Conservation (phyloP, 768 basidiomycete genomes). For the Suillus fuscotomentosus region DNA sequence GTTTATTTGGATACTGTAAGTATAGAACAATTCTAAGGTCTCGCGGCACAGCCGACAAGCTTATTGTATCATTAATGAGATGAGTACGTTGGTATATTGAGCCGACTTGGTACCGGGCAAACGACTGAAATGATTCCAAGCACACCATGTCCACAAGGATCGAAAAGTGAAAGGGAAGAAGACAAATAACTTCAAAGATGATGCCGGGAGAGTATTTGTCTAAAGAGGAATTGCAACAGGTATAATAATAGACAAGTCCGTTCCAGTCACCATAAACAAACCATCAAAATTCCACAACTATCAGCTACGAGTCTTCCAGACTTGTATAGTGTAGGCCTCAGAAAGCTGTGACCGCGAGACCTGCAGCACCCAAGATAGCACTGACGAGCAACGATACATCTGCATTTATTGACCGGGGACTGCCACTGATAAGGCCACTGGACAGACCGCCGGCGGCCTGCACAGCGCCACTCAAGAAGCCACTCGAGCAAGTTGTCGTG, state of each 20-base stretch:
- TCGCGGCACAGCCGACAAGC: background rate
- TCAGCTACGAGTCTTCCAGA: background rate
- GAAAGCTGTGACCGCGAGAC: conserved; percentile 30
- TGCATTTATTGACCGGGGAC: conserved; percentile 20
- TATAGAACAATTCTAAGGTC: background rate
- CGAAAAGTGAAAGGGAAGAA: background rate
- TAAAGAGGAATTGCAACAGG: background rate
- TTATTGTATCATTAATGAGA: background rate
- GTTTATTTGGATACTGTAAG: background rate
- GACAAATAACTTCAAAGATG: background rate
- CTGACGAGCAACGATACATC: conserved; percentile 28
- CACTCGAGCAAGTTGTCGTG: conserved; percentile 59
- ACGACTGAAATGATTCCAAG: background rate
- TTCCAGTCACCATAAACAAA: background rate
- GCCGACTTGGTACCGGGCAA: background rate
- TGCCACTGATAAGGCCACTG: conserved; percentile 31
- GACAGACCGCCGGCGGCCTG: conserved; percentile 66
- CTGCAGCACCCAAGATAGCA: conserved; percentile 33
- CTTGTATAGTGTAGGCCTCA: conserved; percentile 4
- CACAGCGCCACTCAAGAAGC: conserved; percentile 67
- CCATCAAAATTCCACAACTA: background rate
- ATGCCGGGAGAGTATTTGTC: background rate
- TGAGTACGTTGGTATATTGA: background rate
- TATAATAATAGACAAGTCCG: background rate
- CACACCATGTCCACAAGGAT: background rate